Base-by-base conservation (phyloP, 192 early-diverging fungal species). In the Coemansia sp. region DNA sequence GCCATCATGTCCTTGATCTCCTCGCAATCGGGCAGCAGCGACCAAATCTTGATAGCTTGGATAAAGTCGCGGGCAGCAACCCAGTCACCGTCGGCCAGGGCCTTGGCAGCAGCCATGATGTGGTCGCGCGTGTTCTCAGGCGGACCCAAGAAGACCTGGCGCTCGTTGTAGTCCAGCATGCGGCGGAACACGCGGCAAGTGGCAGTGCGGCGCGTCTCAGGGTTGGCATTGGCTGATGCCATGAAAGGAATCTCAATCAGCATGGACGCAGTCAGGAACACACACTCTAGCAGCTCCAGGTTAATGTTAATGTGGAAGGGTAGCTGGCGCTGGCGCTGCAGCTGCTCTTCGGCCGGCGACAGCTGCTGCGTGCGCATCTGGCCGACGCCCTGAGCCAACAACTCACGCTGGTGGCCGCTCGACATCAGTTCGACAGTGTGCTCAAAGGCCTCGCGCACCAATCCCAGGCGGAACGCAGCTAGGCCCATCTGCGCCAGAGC, bases 261-360 rank as follows among this genome's bases (percentile, higher is more conserved):
- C 94, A 99, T 95, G 20, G 93, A 92, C 72, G 88, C 91, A 10
- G 92, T 93, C 76, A 97, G 81, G 81, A 96, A 98, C 25, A 93
- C 90, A 72, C 93, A 97, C 85, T 99, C 97, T 47, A 99, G 79
- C 17, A 98, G 86, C 82, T 99, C 97, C 54, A 99, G 79, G 84
- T 99, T 98, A 79, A 99, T 95, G 83, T 96, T 95, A 91, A 98
- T 95, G 83, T 99, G 97, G 91, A 98, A 98, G 20, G 97, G 97
- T 67, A 99, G 82, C 84, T 97, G 96, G 61, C 97, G 85, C 82
- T 90, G 92, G 69, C 93, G 91, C 77, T 97, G 94, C 18, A 95
- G 83, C 67, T 89, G 85, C 79, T 98, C 97, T 66, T 94, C 89
- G 68, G 95, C 95, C 1, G 92, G 86, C 18, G 95, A 89, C 65